Evolutionary conservation across 2,329 filamentous ascomycete genomes (phyloP).

Genomic region (Venturia aucupariae): DNA sequence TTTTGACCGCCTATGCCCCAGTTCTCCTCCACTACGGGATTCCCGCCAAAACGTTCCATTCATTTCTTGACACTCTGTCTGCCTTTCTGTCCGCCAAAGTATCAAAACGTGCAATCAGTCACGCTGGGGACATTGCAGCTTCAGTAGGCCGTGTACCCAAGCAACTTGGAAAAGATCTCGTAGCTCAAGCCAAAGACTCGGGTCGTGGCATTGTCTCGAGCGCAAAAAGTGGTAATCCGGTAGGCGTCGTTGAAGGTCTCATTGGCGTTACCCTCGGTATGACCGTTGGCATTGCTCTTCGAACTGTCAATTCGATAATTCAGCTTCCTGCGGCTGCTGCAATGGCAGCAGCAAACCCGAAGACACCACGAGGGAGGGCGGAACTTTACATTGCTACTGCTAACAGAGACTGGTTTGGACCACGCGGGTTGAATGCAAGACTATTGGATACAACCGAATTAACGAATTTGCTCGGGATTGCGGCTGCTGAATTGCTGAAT

Average conservation of each 20-base stretch:
- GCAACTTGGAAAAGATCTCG: slow-evolving; percentile 29
- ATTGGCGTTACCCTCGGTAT: slow-evolving; percentile 33
- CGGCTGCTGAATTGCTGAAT: neutral
- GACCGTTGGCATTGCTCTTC: slow-evolving; percentile 31
- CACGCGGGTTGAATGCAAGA: neutral
- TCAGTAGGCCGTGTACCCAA: slow-evolving; percentile 16
- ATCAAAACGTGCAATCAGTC: slow-evolving; percentile 30
- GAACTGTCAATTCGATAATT: slow-evolving; percentile 23
- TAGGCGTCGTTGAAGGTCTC: slow-evolving; percentile 31
- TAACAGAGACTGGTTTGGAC: slow-evolving; percentile 11
- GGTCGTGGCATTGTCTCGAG: slow-evolving; percentile 29
- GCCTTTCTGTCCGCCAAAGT: slow-evolving; percentile 40
- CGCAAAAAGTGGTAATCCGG: slow-evolving; percentile 32
- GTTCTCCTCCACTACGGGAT: slow-evolving; percentile 13
- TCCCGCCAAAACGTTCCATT: slow-evolving; percentile 21
- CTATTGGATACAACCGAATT: slow-evolving; percentile 6
- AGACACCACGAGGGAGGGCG: slow-evolving; percentile 11
- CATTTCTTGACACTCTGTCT: slow-evolving; percentile 32
- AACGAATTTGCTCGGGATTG: slow-evolving; percentile 1
- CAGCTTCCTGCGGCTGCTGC: slow-evolving; percentile 10
- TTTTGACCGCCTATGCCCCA: slow-evolving; percentile 11
- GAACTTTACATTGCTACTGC: slow-evolving; percentile 11
- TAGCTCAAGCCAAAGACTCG: slow-evolving; percentile 29
- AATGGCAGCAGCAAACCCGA: slow-evolving; percentile 1
- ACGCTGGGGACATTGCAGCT: slow-evolving; percentile 11